Evolutionary conservation across 176 grass and related monocot species (phyloP), one percentile per base, ranked within the genome.

Genomic region (Aegilops sharonensis): DNA sequence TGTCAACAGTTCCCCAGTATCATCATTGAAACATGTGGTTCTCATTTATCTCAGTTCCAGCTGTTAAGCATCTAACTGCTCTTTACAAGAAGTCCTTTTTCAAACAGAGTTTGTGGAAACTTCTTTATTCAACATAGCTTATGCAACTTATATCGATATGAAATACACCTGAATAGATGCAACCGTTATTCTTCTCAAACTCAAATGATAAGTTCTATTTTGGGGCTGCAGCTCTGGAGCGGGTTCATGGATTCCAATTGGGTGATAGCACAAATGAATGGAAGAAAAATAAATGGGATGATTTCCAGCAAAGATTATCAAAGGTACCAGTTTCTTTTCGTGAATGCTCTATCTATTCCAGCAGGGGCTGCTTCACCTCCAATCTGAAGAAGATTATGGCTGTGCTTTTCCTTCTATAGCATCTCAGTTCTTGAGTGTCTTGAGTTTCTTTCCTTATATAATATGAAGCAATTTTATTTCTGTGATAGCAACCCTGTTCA

Each of bases 231-330:
- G 96, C 88, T 76, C 81, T 98, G 83, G 92, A 94, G 82, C 92
- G 91, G 81, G 69, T 98, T 78, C 90, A 95, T 88, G 88, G 92
- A 88, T 98, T 98, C 83, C 86, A 86, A 20, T 88, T 98, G 61
- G 96, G 96, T 79, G 96, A 95, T 90, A 94, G 96, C 81, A 91
- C 90, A 29, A 17, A 86, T 25, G 93, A 95, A 52, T 98, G 93
- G 93, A 88, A 94, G 86, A 95, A 88, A 88, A 88, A 91, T 79
- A 98, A 98, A 80, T 98, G 93, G 93, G 64, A 88, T 21, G 96
- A 90, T 85, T 98, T 98, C 81, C 82, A 60, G 84, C 50, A 90
- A 43, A 92, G 76, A 67, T 76, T 98, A 78, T 86, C 74, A 70
- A 92, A 94, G 93, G 96, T 95, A 43, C 23, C 67, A 78, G 11